phyloP scores from a whole-genome alignment of 129 eudicot genomes.

The Artemisia argyi region DNA sequence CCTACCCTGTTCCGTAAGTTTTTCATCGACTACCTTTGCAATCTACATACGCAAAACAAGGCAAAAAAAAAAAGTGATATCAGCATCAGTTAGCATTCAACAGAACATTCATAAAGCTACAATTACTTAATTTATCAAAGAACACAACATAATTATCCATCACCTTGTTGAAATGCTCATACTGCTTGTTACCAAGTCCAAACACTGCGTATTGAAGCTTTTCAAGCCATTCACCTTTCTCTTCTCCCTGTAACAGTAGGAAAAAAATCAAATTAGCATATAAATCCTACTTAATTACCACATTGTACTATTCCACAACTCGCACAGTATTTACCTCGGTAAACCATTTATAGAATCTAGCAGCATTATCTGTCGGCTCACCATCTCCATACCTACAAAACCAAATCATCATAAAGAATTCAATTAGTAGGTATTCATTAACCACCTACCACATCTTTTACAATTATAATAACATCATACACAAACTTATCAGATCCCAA shows the following conservation, averaged over 20 bases:
- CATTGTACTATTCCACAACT: conserved; percentile 3
- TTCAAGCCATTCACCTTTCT: conserved; percentile 75
- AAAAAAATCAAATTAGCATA: not conserved
- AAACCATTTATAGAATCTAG: conserved; percentile 96
- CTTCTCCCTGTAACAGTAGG: conserved; percentile 47
- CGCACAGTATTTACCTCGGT: conserved; percentile 53
- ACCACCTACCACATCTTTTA: conserved; percentile 19
- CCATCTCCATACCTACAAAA: conserved; percentile 94
- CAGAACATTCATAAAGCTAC: not conserved
- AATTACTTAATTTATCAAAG: conserved; percentile 1
- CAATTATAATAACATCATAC: not conserved
- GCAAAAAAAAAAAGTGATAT: conserved; percentile 2
- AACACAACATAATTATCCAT: conserved; percentile 7
- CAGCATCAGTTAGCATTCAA: conserved; percentile 14
- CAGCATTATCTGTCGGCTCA: conserved; percentile 99
- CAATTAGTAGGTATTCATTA: conserved; percentile 22
- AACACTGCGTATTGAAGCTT: conserved; percentile 84
- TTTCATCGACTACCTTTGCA: conserved; percentile 79
- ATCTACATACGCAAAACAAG: conserved; percentile 42
- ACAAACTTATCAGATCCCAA: not conserved
- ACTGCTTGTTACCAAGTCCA: conserved; percentile 96
- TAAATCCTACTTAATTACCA: not conserved
- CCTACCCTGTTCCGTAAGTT: conserved; percentile 74
- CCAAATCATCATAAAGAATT: not conserved
- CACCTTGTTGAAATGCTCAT: conserved; percentile 98